phyloP scores from a whole-genome alignment of 2,329 filamentous ascomycete species.

The Cryphonectria nitschkei region DNA sequence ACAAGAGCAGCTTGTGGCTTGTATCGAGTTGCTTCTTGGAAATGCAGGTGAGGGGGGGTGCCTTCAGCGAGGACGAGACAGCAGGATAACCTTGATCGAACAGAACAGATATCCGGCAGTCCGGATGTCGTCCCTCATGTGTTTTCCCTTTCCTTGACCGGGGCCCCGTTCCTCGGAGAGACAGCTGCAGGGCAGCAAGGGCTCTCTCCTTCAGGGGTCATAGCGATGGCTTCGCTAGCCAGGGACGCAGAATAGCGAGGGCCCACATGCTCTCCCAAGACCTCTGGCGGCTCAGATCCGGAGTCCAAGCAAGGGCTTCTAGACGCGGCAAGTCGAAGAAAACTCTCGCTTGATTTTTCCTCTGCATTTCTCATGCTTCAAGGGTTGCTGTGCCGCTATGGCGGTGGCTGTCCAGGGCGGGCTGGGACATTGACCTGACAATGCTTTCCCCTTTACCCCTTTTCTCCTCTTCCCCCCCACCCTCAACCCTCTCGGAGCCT shows the following conservation, averaged over 20 bases:
- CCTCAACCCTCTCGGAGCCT: not conserved
- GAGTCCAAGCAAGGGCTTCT: not conserved
- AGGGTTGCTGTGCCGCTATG: not conserved
- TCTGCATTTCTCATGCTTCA: slow-evolving; percentile 1
- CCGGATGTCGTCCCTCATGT: slow-evolving; percentile 5
- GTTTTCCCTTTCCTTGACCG: not conserved
- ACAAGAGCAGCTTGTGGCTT: not conserved
- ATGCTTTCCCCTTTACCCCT: no score
- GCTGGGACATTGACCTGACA: not conserved
- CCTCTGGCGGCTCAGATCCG: not conserved
- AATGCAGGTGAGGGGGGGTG: not conserved
- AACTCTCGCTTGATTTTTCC: not conserved
- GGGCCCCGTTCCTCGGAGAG: slow-evolving; percentile 11
- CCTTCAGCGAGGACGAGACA: not conserved
- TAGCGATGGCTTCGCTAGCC: slow-evolving; percentile 26
- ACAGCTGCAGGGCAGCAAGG: slow-evolving; percentile 7
- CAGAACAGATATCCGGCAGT: slow-evolving; percentile 5
- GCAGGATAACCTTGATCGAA: not conserved
- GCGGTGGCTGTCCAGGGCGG: not conserved
- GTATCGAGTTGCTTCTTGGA: slow-evolving; percentile 7
- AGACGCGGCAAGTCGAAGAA: not conserved
- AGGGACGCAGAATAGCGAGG: not conserved
- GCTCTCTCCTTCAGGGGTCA: not conserved
- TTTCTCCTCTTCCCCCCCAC: not conserved
- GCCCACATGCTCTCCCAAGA: not conserved